Evolutionary conservation across 176 grass and related monocot species (phyloP).

Genomic region (Secale cereale): DNA sequence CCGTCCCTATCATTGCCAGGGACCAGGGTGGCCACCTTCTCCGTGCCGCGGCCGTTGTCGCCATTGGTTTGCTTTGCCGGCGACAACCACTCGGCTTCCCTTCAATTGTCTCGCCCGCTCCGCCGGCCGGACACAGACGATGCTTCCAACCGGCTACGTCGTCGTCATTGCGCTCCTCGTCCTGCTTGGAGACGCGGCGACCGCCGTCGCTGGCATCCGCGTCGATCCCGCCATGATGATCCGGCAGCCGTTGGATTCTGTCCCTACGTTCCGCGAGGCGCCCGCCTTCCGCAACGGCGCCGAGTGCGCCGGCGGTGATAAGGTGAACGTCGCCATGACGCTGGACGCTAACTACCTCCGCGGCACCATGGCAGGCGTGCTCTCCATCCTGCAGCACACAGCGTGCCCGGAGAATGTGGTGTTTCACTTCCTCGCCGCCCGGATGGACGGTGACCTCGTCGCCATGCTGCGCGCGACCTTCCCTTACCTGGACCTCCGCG

Average conservation of each 20-base stretch:
- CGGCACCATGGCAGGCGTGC: conserved; percentile 62
- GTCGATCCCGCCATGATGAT: conserved; percentile 21
- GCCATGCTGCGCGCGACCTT: conserved; percentile 38
- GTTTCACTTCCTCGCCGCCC: conserved; percentile 70
- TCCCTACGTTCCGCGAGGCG: conserved; percentile 50
- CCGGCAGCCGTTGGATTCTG: conserved; percentile 3
- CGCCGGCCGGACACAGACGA: not conserved
- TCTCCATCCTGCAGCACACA: conserved; percentile 74
- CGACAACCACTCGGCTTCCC: not conserved
- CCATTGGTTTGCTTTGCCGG: conserved; percentile 2
- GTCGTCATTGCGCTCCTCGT: not conserved
- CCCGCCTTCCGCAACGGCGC: conserved; percentile 58
- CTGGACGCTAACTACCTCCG: conserved; percentile 72
- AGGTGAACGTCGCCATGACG: conserved; percentile 78
- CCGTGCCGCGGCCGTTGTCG: not conserved
- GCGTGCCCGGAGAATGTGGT: conserved; percentile 56
- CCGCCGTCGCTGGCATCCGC: conserved; percentile 1
- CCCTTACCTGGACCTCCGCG: conserved; percentile 51
- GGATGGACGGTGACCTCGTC: conserved; percentile 18
- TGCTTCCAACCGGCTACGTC: not conserved
- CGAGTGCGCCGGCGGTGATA: conserved; percentile 25
- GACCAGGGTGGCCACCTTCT: conserved; percentile 42
- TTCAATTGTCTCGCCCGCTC: not conserved
- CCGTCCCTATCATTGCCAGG: conserved; percentile 23
- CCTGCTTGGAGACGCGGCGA: not conserved